These are phyloP conservation scores for Neonectria punicea DNA, from an alignment of 2,329 filamentous ascomycete species.

Conservation along the genomic window DNA sequence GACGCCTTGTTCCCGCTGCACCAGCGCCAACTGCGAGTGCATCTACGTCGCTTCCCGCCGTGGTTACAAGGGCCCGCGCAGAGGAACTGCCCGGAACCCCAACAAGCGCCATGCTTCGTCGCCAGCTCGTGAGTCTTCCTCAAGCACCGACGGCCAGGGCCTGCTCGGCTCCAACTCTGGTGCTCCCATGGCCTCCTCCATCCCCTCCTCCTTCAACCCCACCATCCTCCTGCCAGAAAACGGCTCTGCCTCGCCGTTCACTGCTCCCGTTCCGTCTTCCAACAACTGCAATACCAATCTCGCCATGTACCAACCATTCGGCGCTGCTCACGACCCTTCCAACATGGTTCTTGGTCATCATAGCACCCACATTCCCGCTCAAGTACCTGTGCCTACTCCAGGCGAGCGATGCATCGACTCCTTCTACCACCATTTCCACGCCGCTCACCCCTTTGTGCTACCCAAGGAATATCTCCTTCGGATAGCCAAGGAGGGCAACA, in stretches of 20 bases:
- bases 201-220: slow-evolving; percentile 26
- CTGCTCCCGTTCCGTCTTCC: slow-evolving; percentile 19
- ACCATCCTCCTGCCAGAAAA: slow-evolving; percentile 23
- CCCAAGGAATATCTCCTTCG: slow-evolving; percentile 63
- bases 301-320: slow-evolving; percentile 29
- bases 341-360: slow-evolving; percentile 31
- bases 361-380: slow-evolving; percentile 28
- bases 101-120: slow-evolving; percentile 63
- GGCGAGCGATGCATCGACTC: slow-evolving; percentile 66
- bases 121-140: slow-evolving; percentile 33
- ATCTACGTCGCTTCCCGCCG: slow-evolving; percentile 79
- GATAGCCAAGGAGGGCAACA: slow-evolving; percentile 58
- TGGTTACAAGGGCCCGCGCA: slow-evolving; percentile 72
- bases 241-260: slow-evolving; percentile 37
- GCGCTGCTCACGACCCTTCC: slow-evolving; percentile 37
- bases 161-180: slow-evolving; percentile 51
- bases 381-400: slow-evolving; percentile 48
- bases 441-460: slow-evolving; percentile 67
- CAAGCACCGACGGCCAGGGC: slow-evolving; percentile 50
- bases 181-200: slow-evolving; percentile 23
- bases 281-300: slow-evolving; percentile 24
- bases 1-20: slow-evolving; percentile 76
- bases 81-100: slow-evolving; percentile 54
- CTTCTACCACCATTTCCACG: slow-evolving; percentile 68
- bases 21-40: slow-evolving; percentile 68